phyloP scores from a whole-genome alignment of 192 early-diverging fungal species.

The Phycomyces nitens region DNA sequence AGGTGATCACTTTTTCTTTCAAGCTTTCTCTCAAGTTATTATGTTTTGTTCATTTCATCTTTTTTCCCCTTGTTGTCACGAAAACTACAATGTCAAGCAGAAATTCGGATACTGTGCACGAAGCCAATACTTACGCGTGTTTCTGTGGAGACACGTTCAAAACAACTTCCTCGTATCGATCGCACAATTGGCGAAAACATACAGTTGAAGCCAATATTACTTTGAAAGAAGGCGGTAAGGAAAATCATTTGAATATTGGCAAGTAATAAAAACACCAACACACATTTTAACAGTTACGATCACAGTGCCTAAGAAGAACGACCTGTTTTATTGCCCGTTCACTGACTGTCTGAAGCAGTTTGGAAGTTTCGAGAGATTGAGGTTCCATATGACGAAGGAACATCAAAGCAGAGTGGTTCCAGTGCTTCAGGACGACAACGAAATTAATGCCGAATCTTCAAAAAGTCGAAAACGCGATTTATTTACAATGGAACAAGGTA shows the following conservation, averaged over 20 bases:
- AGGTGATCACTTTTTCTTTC: conserved; percentile 5
- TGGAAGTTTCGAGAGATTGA: conserved; percentile 11
- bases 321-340: conserved; percentile 4
- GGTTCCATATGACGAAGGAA: neutral
- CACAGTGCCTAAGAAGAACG: conserved; percentile 9
- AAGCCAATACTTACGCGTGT: conserved; percentile 4
- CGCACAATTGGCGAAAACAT: conserved; percentile 8
- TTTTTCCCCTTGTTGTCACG: conserved; percentile 3
- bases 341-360: conserved; percentile 11
- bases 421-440: conserved; percentile 9
- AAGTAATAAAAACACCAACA: conserved; percentile 7
- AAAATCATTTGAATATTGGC: conserved; percentile 10
- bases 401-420: conserved; percentile 4
- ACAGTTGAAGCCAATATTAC: conserved; percentile 1
- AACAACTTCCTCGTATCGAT: conserved; percentile 9
- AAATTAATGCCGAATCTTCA: conserved; percentile 9
- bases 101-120: conserved; percentile 1
- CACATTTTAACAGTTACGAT: conserved; percentile 5
- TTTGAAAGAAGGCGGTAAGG: conserved; percentile 9
- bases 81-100: conserved; percentile 7
- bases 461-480: conserved; percentile 7
- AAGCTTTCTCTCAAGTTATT: too few species aligned
- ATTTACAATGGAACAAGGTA: conserved; percentile 12
- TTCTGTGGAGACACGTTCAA: conserved; percentile 12
- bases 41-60: too few species aligned